Evolutionary conservation across 1,284 basidiomycete species (phyloP), one percentile per base, ranked within the genome.

Genomic region (Heterobasidion parviporum): DNA sequence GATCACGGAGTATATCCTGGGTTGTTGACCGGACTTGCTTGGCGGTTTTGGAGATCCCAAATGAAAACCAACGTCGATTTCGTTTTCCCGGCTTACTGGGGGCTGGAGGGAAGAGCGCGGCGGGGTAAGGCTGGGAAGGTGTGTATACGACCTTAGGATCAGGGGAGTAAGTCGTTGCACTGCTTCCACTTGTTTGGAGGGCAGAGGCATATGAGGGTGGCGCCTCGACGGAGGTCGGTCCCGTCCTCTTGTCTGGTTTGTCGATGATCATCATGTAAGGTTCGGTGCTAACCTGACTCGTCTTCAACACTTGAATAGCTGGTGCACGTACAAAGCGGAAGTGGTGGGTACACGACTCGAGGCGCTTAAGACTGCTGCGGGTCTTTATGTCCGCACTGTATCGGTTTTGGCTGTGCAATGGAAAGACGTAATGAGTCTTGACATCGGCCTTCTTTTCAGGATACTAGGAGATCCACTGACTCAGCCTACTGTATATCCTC

Each of bases 11-110:
- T 15, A 81, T 72, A 0, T 70, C 70, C 1, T 74, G 67, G 0
- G 79, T 72, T 0, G 79, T 81, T 18, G 64, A 64, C 4, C 71
- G 73, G 34, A 80, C 72, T 57, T 81, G 75, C 44, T 73, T 72
- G 3, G 71, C 64, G 3, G 73, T 74, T 53, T 72, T 69, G 1
- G 71, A 72, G 5, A 68, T 54, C 44, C 62, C 50, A 38, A 66
- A 66, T 36, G 64, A 59, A 26, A 68, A 53, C 68, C 68, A 68
- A 14, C 55, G 58, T 9, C 52, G 58, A 15, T 35, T 50, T 38
- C 36, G 8, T 14, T 53, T 57, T 52, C 45, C 26, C 18, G 45
- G 50, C 8, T 12, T 35, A 34, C 47, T 46, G 14, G 50, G 18
- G 3, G n/a, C 6, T 34, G 16, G 20, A 15, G n/a, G 16, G 33